Base-by-base conservation (phyloP, 495 filamentous ascomycete genomes). In the Parathielavia appendiculata region DNA sequence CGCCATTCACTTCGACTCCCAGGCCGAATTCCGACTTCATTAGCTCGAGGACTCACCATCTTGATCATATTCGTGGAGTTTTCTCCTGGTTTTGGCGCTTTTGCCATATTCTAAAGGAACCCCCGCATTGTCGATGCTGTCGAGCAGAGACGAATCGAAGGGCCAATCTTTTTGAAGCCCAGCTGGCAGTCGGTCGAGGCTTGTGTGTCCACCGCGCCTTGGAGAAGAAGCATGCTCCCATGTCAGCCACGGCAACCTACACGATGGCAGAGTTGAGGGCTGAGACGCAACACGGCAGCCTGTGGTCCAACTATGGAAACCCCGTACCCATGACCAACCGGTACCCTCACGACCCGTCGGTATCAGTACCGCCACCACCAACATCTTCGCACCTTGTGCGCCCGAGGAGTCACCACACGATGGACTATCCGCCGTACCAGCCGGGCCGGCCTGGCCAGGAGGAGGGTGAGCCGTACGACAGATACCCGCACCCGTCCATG, bases 261-360 rank as follows among this genome's bases (percentile, higher is more conserved):
- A 73, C 75, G 75, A 79, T 79, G 77, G 74, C 77, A 78, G 77
- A 79, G 71, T 67, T 79, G 73, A 79, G 76, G 74, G 70, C 67
- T 63, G 77, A 79, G 69, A 69, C 76, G 63, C 69, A 72, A 63
- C 76, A 78, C 68, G 71, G 71, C 62, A 73, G 68, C 70, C 64
- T 78, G 59, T 79, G 77, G 77, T 73, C 76, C 68, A 75, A 71
- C 70, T 79, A 79, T 71, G 74, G 72, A 60, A 72, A 69, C 57
- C 73, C 77, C 50, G 73, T 76, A 63, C 74, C 73, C 58, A 73
- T 79, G 71, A 70, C 75, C 51, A 69, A 73, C 59, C 73, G 76
- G 61, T 76, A 73, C 60, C 70, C 71, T 54, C 71, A 76, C 62
- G 77, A 79, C 47, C 70, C 73, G 51, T 69, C 70, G 45, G 68